Evolutionary conservation across 768 basidiomycete genomes (phyloP).

Genomic region (Auriscalpium orientale): DNA sequence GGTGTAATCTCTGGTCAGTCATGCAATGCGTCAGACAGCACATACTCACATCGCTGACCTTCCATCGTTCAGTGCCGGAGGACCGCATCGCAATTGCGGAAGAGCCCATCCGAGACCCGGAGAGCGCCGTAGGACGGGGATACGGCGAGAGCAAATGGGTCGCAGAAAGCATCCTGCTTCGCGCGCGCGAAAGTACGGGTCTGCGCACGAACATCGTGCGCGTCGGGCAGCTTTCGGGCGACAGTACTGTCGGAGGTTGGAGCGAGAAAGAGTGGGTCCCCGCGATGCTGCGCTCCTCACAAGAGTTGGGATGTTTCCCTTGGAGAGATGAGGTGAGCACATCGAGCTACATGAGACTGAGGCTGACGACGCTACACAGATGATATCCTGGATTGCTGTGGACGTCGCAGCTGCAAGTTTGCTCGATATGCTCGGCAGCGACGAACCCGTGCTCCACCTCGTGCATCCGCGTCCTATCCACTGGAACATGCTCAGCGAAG

Average conservation of each 20-base stretch:
- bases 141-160: constrained; percentile 5
- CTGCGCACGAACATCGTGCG: not conserved
- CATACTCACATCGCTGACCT: not conserved
- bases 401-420: constrained; percentile 9
- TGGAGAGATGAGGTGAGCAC: not conserved
- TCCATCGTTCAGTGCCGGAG: not conserved
- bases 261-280: not conserved
- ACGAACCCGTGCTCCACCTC: constrained; percentile 5
- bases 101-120: constrained; percentile 14
- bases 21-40: no score
- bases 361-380: not conserved
- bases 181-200: not conserved
- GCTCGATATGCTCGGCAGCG: constrained; percentile 3
- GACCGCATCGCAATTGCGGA: not conserved
- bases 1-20: constrained; percentile 10
- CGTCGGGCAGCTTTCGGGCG: not conserved
- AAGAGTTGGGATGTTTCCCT: not conserved
- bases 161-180: constrained; percentile 1
- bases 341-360: not conserved
- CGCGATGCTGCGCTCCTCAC: not conserved
- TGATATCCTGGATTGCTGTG: constrained; percentile 7
- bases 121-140: constrained; percentile 1
- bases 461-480: constrained; percentile 3
- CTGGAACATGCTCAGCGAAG: constrained; percentile 2
- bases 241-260: not conserved